Percentiles rank a stretch among this genome's conserved stretches.
Evolutionary conservation across 441 rosid species (phyloP).

Genomic region (Flueggea neowawraea): DNA sequence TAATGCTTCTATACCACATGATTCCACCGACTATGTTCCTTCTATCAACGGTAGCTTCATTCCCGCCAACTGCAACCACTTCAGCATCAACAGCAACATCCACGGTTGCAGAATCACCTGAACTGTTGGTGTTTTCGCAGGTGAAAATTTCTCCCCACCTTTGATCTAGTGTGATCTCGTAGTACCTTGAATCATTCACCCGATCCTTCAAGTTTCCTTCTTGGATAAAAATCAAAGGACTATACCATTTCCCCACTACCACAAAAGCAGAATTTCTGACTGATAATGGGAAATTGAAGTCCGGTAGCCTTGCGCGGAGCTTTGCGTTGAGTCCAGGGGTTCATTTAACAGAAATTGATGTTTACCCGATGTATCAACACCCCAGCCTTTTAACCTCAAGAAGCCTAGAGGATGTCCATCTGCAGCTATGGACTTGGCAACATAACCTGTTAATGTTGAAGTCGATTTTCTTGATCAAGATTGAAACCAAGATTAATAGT

Average conservation of each 20-base stretch:
- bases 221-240: conserved; percentile 55
- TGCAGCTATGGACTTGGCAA: conserved; percentile 38
- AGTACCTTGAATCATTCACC: conserved; percentile 29
- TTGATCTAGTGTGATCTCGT: conserved; percentile 50
- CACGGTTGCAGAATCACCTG: conserved; percentile 18
- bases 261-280: conserved; percentile 10
- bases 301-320: conserved; percentile 35
- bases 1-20: conserved; percentile 30
- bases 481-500: no score
- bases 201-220: conserved; percentile 35
- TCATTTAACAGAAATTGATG: conserved; percentile 31
- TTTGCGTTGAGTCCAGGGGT: conserved; percentile 40
- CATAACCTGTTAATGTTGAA: no score
- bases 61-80: no score
- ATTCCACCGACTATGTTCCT: conserved; percentile 1
- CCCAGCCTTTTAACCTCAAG: conserved; percentile 50
- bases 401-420: conserved; percentile 50
- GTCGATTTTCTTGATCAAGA: no score
- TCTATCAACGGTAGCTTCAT: conserved; percentile 9
- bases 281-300: conserved; percentile 22
- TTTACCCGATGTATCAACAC: conserved; percentile 21
- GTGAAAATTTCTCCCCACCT: conserved; percentile 44
- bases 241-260: conserved; percentile 57
- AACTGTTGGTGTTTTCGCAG: conserved; percentile 10
- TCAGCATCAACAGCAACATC: conserved; percentile 8